Evolutionary conservation across 257 asterid genomes (phyloP), one percentile per base, ranked within the genome.

Genomic region (Solanum medicagineum): DNA sequence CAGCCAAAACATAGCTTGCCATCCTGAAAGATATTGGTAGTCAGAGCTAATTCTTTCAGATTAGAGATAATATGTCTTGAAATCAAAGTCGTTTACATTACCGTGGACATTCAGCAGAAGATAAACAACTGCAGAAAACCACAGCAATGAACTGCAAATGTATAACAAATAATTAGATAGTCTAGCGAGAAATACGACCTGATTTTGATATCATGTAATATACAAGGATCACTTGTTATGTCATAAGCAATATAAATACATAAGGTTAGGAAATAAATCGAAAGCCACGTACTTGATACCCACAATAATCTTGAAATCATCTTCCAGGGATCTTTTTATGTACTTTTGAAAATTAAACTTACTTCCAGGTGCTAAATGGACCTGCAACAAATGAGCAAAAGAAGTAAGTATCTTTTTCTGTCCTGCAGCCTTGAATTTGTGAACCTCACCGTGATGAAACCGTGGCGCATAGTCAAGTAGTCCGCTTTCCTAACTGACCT

Each of bases 331-430:
- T 84, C 98, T 92, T 84, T 93, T 95, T 80, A 97, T 95, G 91
- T 97, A 97, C 90, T 95, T 97, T 62, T 97, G 99, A 86, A 97
- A 97, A 88, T 97, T 93, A 88, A 97, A 97, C 88, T 94, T 94
- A 53, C 93, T 93, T 89, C 98, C 99, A 24, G 99, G 94, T 56
- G 98, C 95, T 92, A 96, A 88, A 92, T 96, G 99, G 49, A 95
- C 99, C 99, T 96, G 87, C 59, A 83, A 16, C 75, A 19, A 84
- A 29, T 29, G 32, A 29, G 32, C 66, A 19, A 83, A 26, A 29
- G 32, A 32, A 8, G 17, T 19, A 53, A 8, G 17, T 20, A 53
- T 47, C 9, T 45, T 44, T 4, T 62, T 63, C 20, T 22, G 45
- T 47, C 66, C 80, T 71, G 47, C 14, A 40, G 29, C 55, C 19